Evolutionary conservation across 805 yeast genomes (phyloP).

Genomic region (Candida lessepsii): DNA sequence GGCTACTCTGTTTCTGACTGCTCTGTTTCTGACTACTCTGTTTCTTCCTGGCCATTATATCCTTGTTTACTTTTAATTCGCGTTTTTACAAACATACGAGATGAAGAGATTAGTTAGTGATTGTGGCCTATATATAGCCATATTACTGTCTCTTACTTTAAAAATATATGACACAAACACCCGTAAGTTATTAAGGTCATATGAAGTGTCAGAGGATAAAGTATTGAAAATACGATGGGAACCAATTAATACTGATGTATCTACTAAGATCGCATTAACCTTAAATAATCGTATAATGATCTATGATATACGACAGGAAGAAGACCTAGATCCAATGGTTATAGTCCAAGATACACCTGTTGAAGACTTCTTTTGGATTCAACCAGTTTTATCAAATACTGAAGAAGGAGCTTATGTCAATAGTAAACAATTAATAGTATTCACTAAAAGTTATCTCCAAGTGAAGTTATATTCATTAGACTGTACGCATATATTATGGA

Average conservation of each 20-base stretch:
- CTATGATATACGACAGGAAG: slow-evolving; percentile 21
- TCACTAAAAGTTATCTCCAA: slow-evolving; percentile 25
- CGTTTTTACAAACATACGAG: slow-evolving; percentile 1
- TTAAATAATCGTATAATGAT: slow-evolving; percentile 22
- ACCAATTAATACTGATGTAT: slow-evolving; percentile 1
- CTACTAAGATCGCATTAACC: slow-evolving; percentile 33
- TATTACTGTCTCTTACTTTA: slow-evolving; percentile 8
- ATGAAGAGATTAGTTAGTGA: slow-evolving; percentile 6
- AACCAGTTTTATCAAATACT: slow-evolving; percentile 17
- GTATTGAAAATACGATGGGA: slow-evolving; percentile 15
- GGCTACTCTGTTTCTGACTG: background rate
- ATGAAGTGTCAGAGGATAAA: slow-evolving; percentile 9
- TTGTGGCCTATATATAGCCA: slow-evolving; percentile 8
- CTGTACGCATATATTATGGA: slow-evolving; percentile 30
- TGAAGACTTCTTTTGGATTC: slow-evolving; percentile 34
- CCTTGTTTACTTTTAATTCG: slow-evolving; percentile 6
- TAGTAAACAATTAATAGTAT: slow-evolving; percentile 33
- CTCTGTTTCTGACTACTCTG: background rate
- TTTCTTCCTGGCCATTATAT: slow-evolving; percentile 2
- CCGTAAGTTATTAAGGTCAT: slow-evolving; percentile 6
- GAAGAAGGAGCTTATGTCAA: slow-evolving; percentile 31
- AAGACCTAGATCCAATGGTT: slow-evolving; percentile 30
- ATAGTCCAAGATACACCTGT: slow-evolving; percentile 34
- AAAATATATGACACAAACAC: slow-evolving; percentile 8
- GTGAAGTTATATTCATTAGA: slow-evolving; percentile 37